Percentiles rank a stretch among this genome's conserved stretches.
Conservation (phyloP, 495 filamentous ascomycete species). For the Staphylotrichum longicolle region DNA sequence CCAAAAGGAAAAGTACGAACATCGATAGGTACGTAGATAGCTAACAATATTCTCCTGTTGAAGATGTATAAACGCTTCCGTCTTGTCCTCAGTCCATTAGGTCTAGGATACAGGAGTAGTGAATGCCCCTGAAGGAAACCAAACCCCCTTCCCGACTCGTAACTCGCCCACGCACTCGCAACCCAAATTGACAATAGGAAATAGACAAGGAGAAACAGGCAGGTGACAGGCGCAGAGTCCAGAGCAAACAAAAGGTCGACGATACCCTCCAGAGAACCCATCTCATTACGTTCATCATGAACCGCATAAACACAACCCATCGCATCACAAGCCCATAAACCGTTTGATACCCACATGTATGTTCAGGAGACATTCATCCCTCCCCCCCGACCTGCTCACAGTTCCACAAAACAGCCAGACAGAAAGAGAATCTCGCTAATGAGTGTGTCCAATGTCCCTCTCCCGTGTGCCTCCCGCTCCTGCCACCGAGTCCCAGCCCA, state of each 20-base stretch:
- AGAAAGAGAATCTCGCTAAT: constrained; percentile 1
- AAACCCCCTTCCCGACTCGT: too few relatives aligned
- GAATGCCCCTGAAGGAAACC: background rate
- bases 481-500: too few relatives aligned
- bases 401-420: background rate
- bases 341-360: constrained; percentile 8
- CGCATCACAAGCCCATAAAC: background rate
- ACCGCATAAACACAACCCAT: constrained; percentile 8
- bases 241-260: background rate
- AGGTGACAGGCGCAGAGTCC: background rate
- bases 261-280: background rate
- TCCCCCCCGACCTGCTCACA: background rate
- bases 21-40: background rate
- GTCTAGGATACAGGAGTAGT: constrained; percentile 1
- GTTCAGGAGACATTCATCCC: constrained; percentile 1
- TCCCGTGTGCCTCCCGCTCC: background rate
- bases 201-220: background rate
- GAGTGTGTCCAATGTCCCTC: constrained; percentile 14
- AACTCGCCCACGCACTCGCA: too few relatives aligned
- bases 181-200: background rate
- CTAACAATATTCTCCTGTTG: background rate
- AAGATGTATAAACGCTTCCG: background rate
- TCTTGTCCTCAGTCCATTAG: background rate
- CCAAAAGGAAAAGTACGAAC: too few relatives aligned
- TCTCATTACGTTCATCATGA: constrained; percentile 10